Evolutionary conservation across 2,329 filamentous ascomycete species (phyloP), one percentile per base, ranked within the genome.

Genomic region (Verticillium tricorpus): DNA sequence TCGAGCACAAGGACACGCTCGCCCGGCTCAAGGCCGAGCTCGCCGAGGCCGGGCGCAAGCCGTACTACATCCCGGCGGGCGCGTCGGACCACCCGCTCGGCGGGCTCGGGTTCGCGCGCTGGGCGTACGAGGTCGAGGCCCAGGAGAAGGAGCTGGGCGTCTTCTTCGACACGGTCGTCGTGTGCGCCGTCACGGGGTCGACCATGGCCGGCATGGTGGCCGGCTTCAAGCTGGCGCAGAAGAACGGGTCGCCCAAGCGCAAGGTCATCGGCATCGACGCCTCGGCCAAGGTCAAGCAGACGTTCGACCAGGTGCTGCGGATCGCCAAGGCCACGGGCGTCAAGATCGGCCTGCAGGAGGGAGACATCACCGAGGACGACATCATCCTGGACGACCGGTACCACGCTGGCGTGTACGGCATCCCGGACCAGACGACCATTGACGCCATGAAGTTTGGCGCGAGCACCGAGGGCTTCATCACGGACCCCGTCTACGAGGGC

Each of bases 401-500:
- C 69, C 87, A 90, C 71, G 89, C 82, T 19, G 87, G 87, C 8
- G 75, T 82, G 7, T 91, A 92, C 71, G 89, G 89, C 2, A 80
- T 90, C 61, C 87, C 88, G 0, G 86, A 89, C 66, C 75, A 85
- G 71, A 76, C 77, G 68, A 92, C 89, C 1, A 80, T 88, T 58
- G 86, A 86, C 35, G 89, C 88, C 0, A 91, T 92, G 70, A 83
- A 82, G 72, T 87, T 89, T 69, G 87, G 85, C 5, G 89, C 89
- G 0, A 73, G 78, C 62, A 90, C 85, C 1, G 89, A 92, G 76
- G 89, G 84, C 0, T 87, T 92, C 67, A 89, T 92, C 65, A 91
- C 88, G 0, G 89, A 92, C 69, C 89, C 89, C 0, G 89, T 92
- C 1, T 92, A 92, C 69, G 89, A 91, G 75, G 89, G 89, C 1